phyloP scores from a whole-genome alignment of 2,329 filamentous ascomycete species.

The Xylariaceae sp. region DNA sequence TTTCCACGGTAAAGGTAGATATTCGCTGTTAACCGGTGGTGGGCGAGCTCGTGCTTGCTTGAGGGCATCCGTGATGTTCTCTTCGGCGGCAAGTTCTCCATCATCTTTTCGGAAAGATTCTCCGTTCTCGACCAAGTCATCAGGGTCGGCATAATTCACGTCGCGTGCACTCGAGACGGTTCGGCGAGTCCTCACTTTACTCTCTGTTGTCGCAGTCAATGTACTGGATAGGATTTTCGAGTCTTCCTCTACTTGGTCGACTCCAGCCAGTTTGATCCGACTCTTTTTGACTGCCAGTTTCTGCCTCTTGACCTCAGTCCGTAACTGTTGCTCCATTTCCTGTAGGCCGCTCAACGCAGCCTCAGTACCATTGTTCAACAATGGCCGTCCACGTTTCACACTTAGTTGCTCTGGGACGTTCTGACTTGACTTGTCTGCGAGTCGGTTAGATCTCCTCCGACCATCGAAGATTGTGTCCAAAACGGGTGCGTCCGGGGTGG shows the following conservation, averaged over 20 bases:
- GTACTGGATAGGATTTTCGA: not conserved
- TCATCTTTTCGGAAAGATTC: constrained; percentile 6
- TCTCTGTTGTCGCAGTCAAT: not conserved
- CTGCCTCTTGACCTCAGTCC: constrained; percentile 40
- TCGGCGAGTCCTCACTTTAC: not conserved
- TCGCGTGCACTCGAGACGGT: not conserved
- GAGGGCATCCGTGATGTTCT: constrained; percentile 22
- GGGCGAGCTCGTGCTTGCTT: constrained; percentile 46
- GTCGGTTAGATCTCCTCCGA: constrained; percentile 24
- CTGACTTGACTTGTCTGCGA: constrained; percentile 16
- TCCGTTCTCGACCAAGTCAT: not conserved
- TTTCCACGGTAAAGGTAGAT: constrained; percentile 83
- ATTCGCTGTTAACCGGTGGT: constrained; percentile 76
- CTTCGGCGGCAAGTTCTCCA: constrained; percentile 9
- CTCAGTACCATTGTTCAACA: constrained; percentile 32
- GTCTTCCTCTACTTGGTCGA: constrained; percentile 35
- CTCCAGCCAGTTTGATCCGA: not conserved
- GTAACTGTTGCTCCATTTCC: constrained; percentile 46
- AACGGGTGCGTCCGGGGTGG: constrained; percentile 1
- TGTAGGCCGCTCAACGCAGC: constrained; percentile 41
- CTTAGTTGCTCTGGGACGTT: not conserved
- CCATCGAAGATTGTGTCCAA: not conserved
- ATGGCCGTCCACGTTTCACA: constrained; percentile 5
- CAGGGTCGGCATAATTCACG: not conserved
- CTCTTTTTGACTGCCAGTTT: constrained; percentile 43